A percentile compares a stretch with the other conserved stretches of the same genome.
These are phyloP conservation scores for Erodium chrysanthum DNA, from an alignment of 441 rosid genomes.

Conservation along the genomic window DNA sequence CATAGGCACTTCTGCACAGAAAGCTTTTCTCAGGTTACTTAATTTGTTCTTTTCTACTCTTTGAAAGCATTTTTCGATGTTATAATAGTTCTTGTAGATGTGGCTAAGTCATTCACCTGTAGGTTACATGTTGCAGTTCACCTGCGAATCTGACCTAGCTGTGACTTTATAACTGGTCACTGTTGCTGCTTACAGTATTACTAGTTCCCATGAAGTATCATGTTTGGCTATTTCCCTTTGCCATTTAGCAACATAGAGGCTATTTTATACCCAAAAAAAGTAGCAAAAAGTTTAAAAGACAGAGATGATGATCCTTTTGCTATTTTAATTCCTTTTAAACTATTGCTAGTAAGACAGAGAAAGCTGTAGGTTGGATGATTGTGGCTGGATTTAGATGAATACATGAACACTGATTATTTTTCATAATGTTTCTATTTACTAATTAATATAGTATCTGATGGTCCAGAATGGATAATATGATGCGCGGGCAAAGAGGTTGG, in stretches of 20 bases:
- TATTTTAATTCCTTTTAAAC: background rate
- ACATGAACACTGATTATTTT: background rate
- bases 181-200: background rate
- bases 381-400: background rate
- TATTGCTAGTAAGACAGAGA: background rate
- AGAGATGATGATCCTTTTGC: background rate
- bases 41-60: conserved; percentile 5
- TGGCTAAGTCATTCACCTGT: conserved; percentile 12
- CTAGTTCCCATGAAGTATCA: background rate
- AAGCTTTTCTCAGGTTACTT: conserved; percentile 65
- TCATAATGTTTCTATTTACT: conserved; percentile 1
- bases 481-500: conserved; percentile 98
- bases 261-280: background rate
- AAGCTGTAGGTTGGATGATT: background rate
- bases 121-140: background rate
- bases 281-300: background rate
- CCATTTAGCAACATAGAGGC: background rate
- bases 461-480: conserved; percentile 92
- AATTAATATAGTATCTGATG: conserved; percentile 17
- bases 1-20: conserved; percentile 51
- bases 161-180: background rate
- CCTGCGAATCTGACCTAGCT: conserved; percentile 13
- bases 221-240: background rate
- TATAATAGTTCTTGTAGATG: conserved; percentile 7
- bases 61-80: conserved; percentile 1